These are phyloP conservation scores for Backusella westeae DNA, from an alignment of 192 early-diverging fungal species.

Conservation along the genomic window DNA sequence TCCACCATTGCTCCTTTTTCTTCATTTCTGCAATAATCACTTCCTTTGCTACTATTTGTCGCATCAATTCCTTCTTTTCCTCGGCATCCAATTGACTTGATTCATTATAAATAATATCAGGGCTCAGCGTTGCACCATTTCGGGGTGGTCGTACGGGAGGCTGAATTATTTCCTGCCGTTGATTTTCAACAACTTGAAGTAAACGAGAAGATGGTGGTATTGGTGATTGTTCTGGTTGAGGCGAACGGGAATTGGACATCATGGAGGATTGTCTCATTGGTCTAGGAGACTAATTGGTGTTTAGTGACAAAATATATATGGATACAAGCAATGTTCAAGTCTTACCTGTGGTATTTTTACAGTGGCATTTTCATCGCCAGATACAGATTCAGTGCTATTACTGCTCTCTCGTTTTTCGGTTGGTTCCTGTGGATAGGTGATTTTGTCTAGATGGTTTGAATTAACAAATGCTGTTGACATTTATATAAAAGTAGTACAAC, in stretches of 20 bases:
- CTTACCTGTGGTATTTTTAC: background rate
- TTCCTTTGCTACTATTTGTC: conserved; percentile 33
- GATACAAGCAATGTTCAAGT: background rate
- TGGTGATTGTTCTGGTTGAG: background rate
- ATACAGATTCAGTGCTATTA: background rate
- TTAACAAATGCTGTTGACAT: conserved; percentile 15
- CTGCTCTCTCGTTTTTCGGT: conserved; percentile 14
- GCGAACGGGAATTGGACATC: background rate
- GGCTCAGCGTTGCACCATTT: background rate
- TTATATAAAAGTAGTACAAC: background rate
- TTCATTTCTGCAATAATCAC: conserved; percentile 28
- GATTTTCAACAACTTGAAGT: background rate
- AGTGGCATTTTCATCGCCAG: background rate
- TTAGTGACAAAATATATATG: background rate
- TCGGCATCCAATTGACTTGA: background rate
- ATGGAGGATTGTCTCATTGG: background rate
- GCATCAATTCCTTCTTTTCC: conserved; percentile 8
- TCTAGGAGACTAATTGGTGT: background rate
- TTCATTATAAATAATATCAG: background rate
- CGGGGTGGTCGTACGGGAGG: conserved; percentile 9
- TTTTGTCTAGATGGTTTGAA: conserved; percentile 37
- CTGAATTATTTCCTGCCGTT: background rate
- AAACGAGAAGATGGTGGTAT: background rate
- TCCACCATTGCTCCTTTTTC: conserved; percentile 45
- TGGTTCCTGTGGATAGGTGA: conserved; percentile 38